These are phyloP conservation scores for Ogataea nakhonphanomensis DNA, from an alignment of 805 yeast genomes.

Conservation along the genomic window DNA sequence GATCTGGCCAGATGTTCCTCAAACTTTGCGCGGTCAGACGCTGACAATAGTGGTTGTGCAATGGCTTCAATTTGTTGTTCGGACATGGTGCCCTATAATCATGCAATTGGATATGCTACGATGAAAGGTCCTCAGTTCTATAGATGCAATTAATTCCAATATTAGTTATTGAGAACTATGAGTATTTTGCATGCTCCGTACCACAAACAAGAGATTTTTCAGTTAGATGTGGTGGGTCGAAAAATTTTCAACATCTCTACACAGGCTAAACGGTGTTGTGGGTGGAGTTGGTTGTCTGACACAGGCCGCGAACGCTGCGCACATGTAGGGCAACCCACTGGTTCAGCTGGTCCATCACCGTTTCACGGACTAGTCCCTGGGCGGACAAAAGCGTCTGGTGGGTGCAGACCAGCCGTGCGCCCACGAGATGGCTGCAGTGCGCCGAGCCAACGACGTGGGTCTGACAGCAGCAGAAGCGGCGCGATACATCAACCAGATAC, in stretches of 20 bases:
- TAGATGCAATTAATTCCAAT: slow-evolving; percentile 10
- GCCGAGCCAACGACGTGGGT: background rate
- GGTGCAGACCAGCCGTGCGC: background rate
- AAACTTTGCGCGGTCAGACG: slow-evolving; percentile 28
- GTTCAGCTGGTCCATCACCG: background rate
- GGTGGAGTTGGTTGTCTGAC: background rate
- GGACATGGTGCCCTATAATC: slow-evolving; percentile 9
- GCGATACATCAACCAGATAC: slow-evolving; percentile 8
- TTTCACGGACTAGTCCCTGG: slow-evolving; percentile 1
- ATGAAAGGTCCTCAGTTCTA: slow-evolving; percentile 3
- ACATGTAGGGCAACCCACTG: slow-evolving; percentile 3
- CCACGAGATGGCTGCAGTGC: slow-evolving; percentile 8
- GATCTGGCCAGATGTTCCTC: slow-evolving; percentile 22
- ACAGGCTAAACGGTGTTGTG: background rate
- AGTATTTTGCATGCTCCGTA: slow-evolving; percentile 9
- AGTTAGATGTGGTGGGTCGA: slow-evolving; percentile 8
- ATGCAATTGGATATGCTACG: slow-evolving; percentile 9
- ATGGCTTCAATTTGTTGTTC: slow-evolving; percentile 3
- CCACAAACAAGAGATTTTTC: slow-evolving; percentile 12
- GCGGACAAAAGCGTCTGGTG: background rate
- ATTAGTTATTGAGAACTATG: slow-evolving; percentile 5
- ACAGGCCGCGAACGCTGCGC: background rate
- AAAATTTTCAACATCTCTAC: slow-evolving; percentile 11
- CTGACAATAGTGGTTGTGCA: slow-evolving; percentile 8
- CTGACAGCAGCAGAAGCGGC: slow-evolving; percentile 16